These are phyloP conservation scores for Mrakia frigida DNA, from an alignment of 768 basidiomycete genomes.

Conservation along the genomic window DNA sequence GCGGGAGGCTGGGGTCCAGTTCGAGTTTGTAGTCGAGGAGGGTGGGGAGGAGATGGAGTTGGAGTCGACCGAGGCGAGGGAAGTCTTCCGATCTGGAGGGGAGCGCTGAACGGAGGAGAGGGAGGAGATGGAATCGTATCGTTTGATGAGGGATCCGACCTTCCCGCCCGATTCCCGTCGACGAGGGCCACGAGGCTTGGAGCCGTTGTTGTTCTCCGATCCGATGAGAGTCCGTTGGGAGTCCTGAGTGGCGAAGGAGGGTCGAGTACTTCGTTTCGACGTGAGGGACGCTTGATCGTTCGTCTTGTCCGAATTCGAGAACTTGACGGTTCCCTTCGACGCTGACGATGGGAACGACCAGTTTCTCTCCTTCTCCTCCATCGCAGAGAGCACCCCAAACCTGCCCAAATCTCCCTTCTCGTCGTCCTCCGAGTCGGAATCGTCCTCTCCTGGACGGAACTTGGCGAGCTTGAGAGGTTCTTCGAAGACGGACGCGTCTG, in stretches of 20 bases:
- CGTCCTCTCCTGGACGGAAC: neutral
- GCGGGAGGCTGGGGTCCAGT: conserved; percentile 12
- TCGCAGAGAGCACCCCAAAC: neutral
- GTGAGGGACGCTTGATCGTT: neutral
- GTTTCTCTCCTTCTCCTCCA: neutral
- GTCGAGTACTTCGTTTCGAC: neutral
- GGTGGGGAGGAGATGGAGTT: neutral
- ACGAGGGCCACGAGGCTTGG: neutral
- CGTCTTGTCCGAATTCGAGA: neutral
- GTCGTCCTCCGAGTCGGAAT: conserved; percentile 1
- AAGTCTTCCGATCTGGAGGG: neutral
- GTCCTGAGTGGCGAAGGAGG: neutral
- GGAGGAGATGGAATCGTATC: neutral
- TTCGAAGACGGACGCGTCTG: neutral
- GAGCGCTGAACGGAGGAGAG: neutral
- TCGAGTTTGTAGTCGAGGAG: neutral
- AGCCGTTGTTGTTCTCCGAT: neutral
- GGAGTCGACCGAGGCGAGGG: neutral
- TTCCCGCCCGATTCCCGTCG: neutral
- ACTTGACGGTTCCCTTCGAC: neutral
- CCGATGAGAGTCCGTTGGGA: neutral
- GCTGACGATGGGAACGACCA: neutral
- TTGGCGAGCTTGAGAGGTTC: neutral
- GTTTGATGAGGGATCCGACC: neutral
- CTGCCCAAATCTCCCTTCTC: conserved; percentile 10